phyloP scores from a whole-genome alignment of 495 filamentous ascomycete species.

The Annulohypoxylon moriforme region DNA sequence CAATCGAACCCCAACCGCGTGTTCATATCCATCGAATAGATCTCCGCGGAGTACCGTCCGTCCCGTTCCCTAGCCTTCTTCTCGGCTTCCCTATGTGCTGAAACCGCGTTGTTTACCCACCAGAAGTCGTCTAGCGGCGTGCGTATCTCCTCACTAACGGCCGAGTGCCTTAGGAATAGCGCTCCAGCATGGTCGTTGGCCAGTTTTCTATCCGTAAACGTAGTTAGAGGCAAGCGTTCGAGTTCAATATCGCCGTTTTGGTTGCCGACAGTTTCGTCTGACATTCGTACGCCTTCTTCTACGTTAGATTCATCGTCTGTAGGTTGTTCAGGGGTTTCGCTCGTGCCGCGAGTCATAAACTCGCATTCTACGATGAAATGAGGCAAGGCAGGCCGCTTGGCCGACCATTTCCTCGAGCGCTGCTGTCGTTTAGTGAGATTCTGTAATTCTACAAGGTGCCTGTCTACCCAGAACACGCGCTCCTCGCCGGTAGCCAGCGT shows the following conservation, averaged over 20 bases:
- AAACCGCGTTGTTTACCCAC: conserved; percentile 13
- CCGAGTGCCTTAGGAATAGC: conserved; percentile 26
- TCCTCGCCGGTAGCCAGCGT: conserved; percentile 25
- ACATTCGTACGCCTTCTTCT: neutral
- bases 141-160: conserved; percentile 19
- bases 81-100: conserved; percentile 13
- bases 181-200: conserved; percentile 28
- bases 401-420: conserved; percentile 24
- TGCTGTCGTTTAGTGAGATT: conserved; percentile 13
- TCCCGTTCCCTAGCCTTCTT: neutral
- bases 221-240: conserved; percentile 12
- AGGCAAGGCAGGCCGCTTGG: conserved; percentile 7
- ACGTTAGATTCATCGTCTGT: neutral
- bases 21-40: conserved; percentile 21
- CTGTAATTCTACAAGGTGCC: conserved; percentile 16
- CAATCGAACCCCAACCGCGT: conserved; percentile 28
- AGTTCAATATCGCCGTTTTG: conserved; percentile 14
- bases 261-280: neutral
- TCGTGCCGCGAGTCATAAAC: conserved; percentile 9
- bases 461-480: conserved; percentile 30
- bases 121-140: conserved; percentile 22
- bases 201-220: conserved; percentile 24
- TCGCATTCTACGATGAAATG: conserved; percentile 38
- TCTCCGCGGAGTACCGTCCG: conserved; percentile 15
- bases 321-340: neutral